A percentile compares a stretch with the other conserved stretches of the same genome.
Conservation (phyloP, 2,329 filamentous ascomycete genomes). For the Cercospora sp. region DNA sequence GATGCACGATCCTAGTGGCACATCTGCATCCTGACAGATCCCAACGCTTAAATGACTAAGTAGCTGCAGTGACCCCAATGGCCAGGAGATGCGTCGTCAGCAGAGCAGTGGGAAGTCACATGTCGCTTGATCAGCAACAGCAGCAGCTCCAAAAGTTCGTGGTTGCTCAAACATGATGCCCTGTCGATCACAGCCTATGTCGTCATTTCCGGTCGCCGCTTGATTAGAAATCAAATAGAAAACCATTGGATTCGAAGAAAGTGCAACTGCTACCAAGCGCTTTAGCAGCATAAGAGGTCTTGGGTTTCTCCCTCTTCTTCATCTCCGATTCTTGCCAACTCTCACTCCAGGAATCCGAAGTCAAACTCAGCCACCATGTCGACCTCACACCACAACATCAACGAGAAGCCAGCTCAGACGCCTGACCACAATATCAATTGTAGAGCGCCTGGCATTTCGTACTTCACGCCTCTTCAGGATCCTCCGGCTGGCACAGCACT, state of each 20-base stretch:
- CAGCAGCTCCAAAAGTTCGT: not conserved
- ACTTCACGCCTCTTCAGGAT: conserved; percentile 51
- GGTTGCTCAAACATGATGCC: not conserved
- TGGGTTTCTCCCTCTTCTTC: no score
- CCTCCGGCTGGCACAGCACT: conserved; percentile 51
- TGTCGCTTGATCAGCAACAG: not conserved
- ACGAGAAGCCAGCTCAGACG: conserved; percentile 16
- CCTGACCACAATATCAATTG: conserved; percentile 42
- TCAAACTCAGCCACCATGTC: conserved; percentile 19
- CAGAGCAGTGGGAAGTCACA: not conserved
- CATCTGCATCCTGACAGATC: not conserved
- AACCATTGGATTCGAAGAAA: not conserved
- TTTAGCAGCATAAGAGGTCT: conserved; percentile 6
- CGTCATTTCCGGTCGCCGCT: conserved; percentile 3
- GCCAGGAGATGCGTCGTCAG: not conserved
- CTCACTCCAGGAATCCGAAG: not conserved
- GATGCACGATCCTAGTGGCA: not conserved
- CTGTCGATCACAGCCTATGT: conserved; percentile 8
- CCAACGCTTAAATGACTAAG: not conserved
- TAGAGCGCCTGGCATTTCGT: conserved; percentile 47
- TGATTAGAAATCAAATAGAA: conserved; percentile 5
- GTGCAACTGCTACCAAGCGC: not conserved
- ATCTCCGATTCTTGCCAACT: not conserved
- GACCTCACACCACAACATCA: conserved; percentile 37
- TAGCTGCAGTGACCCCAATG: not conserved